Base-by-base conservation (phyloP, 208 protist species). In the Leptomonas pyrrhocoris region DNA sequence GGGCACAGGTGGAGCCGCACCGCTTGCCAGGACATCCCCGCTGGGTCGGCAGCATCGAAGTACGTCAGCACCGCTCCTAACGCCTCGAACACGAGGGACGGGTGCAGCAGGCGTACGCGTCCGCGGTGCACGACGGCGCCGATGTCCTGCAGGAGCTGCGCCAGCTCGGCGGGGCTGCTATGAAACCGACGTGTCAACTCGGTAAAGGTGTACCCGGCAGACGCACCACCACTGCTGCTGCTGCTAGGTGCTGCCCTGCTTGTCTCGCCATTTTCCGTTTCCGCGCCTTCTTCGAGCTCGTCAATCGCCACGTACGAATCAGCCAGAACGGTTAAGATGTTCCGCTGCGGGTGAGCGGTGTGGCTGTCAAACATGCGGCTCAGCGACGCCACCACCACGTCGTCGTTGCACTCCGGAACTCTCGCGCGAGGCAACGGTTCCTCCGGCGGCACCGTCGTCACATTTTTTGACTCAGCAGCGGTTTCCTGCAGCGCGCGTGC, bases 161-260 rank as follows among this genome's bases (percentile, higher is more conserved):
- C 83, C 43, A 95, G 64, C 67, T 92, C 84, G 0, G n/a, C 9
- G 0, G 86, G 84, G 68, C 86, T 93, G 55, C 79, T 79, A 23
- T 57, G 62, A 49, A 74, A 74, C 0, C 40, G 16, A 2, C 74
- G 73, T 18, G 76, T 64, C 16, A 93, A 81, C n/a, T 88, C 68
- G 2, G 76, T 63, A 79, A 92, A 88, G 18, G 77, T 86, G 65
- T 73, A 86, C 19, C 67, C 38, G 9, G 9, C 51, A 43, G 55
- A 12, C 15, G 68, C 9, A 9, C 13, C 18, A 21, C 42, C 25
- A 1, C 40, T 13, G 16, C 55, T n/a, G 53, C 16, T 2, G 23
- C 4, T 42, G 38, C 38, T 6, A 13, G 38, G 38, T 13, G 13
- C 6, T 13, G 38, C 38, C 38, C 9, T 42, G 25, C 53, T 13